These are phyloP conservation scores for Pseudomassariella vexata DNA, from an alignment of 2,329 filamentous ascomycete genomes.

Conservation along the genomic window DNA sequence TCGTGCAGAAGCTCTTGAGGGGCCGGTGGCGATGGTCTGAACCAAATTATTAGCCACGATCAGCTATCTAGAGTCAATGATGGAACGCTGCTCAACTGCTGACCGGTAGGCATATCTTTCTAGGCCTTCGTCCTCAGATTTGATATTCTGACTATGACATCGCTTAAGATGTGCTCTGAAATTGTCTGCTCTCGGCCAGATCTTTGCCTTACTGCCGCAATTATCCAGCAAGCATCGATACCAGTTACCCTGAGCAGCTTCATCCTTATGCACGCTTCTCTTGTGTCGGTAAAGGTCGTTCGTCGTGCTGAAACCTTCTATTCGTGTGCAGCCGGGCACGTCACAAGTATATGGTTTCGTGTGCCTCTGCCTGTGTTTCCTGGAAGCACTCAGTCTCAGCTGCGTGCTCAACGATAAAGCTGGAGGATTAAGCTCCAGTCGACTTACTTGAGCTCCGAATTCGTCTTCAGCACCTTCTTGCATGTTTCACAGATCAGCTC, in stretches of 20 bases:
- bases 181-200: conserved; percentile 80
- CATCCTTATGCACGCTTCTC: conserved; percentile 59
- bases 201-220: conserved; percentile 58
- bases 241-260: conserved; percentile 40
- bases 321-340: conserved; percentile 48
- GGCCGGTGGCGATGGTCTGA: background rate
- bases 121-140: conserved; percentile 32
- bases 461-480: conserved; percentile 37
- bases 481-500: conserved; percentile 33
- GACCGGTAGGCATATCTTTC: conserved; percentile 26
- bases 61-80: background rate
- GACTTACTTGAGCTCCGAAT: conserved; percentile 50
- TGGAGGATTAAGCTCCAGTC: background rate
- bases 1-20: conserved; percentile 8
- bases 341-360: conserved; percentile 61
- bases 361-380: conserved; percentile 72
- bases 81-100: conserved; percentile 13
- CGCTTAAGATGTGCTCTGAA: conserved; percentile 73
- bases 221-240: conserved; percentile 54
- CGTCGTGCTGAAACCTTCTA: conserved; percentile 66
- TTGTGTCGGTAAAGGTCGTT: conserved; percentile 82
- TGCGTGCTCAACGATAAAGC: too few species aligned
- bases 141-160: conserved; percentile 48
- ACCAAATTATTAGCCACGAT: too few species aligned
- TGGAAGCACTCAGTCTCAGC: conserved; percentile 26